Conservation (phyloP, 2,329 filamentous ascomycete species). For the Clonostachys solani region DNA sequence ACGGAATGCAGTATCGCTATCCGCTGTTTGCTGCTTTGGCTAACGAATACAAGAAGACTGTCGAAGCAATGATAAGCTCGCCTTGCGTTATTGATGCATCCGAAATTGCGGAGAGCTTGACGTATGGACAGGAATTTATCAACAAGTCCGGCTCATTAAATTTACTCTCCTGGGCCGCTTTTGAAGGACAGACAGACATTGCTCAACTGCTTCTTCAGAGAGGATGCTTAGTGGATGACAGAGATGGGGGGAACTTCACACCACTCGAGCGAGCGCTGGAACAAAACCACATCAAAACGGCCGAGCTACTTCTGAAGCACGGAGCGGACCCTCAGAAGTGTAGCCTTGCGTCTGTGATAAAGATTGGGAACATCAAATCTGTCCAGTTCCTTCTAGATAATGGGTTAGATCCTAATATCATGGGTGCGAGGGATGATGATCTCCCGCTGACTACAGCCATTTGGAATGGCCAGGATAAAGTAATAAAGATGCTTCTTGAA, state of each 20-base stretch:
- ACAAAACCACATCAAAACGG: neutral
- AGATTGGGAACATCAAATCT: neutral
- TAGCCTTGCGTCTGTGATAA: no score
- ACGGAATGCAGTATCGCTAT: constrained; percentile 20
- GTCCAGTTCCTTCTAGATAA: neutral
- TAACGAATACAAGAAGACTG: constrained; percentile 15
- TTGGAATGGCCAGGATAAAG: neutral
- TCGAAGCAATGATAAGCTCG: constrained; percentile 10
- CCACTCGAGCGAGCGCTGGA: neutral
- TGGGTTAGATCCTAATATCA: neutral
- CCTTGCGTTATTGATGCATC: constrained; percentile 5
- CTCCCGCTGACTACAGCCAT: neutral
- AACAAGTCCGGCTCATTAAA: constrained; percentile 6
- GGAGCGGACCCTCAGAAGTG: neutral
- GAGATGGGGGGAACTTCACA: neutral
- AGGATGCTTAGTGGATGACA: neutral
- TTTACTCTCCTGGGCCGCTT: constrained; percentile 16
- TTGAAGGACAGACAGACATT: constrained; percentile 11
- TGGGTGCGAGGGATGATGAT: neutral
- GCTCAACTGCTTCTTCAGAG: constrained; percentile 8
- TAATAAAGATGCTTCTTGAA: neutral
- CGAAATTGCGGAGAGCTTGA: neutral
- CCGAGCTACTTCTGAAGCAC: neutral
- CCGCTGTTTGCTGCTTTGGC: constrained; percentile 28
- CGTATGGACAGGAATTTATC: neutral